A percentile compares a stretch with the other conserved stretches of the same genome.
Evolutionary conservation across 1,284 basidiomycete species (phyloP).

Genomic region (Boletus sp.): DNA sequence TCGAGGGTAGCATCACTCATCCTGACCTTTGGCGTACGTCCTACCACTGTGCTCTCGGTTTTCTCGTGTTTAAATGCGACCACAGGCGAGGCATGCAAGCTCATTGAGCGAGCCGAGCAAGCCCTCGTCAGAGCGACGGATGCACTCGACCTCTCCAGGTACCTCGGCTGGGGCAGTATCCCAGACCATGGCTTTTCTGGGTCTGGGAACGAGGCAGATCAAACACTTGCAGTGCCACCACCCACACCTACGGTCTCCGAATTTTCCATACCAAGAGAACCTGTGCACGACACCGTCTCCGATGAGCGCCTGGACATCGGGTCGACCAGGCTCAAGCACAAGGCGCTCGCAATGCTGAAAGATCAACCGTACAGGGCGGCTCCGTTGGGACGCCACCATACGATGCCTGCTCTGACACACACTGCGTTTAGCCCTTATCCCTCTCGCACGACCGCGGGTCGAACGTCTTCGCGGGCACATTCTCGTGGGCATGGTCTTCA

Average conservation of each 20-base stretch:
- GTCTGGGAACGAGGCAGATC: neutral
- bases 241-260: neutral
- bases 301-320: neutral
- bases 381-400: conserved; percentile 15
- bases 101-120: conserved; percentile 8
- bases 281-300: neutral
- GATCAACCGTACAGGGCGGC: neutral
- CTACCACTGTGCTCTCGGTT: neutral
- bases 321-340: conserved; percentile 4
- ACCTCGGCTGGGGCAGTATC: neutral
- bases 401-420: conserved; percentile 15
- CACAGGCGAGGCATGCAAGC: conserved; percentile 13
- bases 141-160: conserved; percentile 12
- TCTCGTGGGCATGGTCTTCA: conserved; percentile 5
- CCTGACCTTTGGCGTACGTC: conserved; percentile 18
- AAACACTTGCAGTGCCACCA: neutral
- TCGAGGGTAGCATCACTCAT: neutral
- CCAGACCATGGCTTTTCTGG: neutral
- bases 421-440: neutral
- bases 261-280: neutral
- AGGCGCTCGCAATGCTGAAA: neutral
- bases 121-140: conserved; percentile 1
- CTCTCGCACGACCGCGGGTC: neutral
- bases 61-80: conserved; percentile 4
- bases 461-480: neutral